These are phyloP conservation scores for Botrytis galanthina DNA, from an alignment of 2,329 filamentous ascomycete species.

Conservation along the genomic window DNA sequence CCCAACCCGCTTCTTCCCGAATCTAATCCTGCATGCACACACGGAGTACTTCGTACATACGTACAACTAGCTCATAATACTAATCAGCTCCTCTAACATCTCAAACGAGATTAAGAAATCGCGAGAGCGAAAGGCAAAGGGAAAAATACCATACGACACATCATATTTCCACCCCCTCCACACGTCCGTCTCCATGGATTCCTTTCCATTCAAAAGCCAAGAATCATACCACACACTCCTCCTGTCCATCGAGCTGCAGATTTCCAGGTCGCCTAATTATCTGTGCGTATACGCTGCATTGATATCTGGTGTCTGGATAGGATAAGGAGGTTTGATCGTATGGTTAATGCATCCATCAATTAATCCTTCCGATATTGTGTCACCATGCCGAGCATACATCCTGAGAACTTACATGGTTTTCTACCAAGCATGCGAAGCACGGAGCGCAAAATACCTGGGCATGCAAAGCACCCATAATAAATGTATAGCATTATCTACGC, in stretches of 20 bases:
- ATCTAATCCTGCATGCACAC: slow-evolving; percentile 6
- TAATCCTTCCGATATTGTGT: slow-evolving; percentile 10
- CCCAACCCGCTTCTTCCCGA: slow-evolving; percentile 13
- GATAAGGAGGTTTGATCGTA: not conserved
- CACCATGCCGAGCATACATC: not conserved
- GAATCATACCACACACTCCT: not conserved
- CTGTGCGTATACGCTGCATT: not conserved
- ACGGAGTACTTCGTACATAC: not conserved
- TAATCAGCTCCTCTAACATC: not conserved
- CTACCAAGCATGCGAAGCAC: not conserved
- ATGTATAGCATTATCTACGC: not conserved
- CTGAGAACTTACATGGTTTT: not conserved
- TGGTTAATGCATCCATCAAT: slow-evolving; percentile 4
- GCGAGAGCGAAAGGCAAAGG: not conserved
- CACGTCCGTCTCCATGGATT: not conserved
- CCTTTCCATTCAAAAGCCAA: not conserved
- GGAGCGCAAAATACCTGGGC: not conserved
- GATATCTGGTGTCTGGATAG: not conserved
- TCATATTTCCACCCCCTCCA: slow-evolving; percentile 14
- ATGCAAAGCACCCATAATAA: not conserved
- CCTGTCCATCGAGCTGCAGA: not conserved
- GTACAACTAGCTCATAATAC: not conserved
- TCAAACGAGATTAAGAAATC: not conserved
- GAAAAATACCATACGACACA: slow-evolving; percentile 10
- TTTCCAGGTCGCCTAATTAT: slow-evolving; percentile 2